phyloP scores from a whole-genome alignment of 2,329 filamentous ascomycete genomes.

The Trichophyton equinum region DNA sequence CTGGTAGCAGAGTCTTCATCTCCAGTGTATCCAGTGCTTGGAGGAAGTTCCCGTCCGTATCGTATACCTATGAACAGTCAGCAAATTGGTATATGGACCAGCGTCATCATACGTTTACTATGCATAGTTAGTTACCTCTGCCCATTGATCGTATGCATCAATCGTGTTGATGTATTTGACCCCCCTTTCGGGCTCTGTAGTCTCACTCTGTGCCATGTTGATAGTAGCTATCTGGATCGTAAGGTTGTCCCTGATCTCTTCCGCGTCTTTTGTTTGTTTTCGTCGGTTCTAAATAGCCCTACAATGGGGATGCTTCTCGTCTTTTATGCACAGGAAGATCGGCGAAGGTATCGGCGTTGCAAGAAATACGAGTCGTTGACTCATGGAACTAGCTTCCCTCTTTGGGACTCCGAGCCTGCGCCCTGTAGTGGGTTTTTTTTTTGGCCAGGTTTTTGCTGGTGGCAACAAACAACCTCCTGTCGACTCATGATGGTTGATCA shows the following conservation, averaged over 20 bases:
- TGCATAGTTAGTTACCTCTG: constrained; percentile 21
- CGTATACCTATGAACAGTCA: constrained; percentile 38
- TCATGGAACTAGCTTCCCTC: not conserved
- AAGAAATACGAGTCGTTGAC: not conserved
- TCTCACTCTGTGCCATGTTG: not conserved
- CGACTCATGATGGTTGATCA: not conserved
- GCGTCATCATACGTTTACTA: not conserved
- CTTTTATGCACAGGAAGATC: not conserved
- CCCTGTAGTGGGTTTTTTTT: not conserved
- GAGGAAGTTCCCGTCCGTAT: constrained; percentile 54
- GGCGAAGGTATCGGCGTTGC: not conserved
- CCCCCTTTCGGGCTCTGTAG: constrained; percentile 4
- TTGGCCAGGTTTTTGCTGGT: not conserved
- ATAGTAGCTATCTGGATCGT: not conserved
- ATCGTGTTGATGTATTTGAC: constrained; percentile 25
- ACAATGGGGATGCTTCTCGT: no score
- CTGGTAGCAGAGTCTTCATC: constrained; percentile 40
- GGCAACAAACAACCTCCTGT: not conserved
- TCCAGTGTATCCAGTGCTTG: constrained; percentile 51
- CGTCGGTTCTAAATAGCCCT: no score
- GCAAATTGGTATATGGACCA: not conserved
- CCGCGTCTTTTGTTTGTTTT: no score
- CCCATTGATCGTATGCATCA: constrained; percentile 29
- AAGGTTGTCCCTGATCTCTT: no score
- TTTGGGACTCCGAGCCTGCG: not conserved